phyloP scores from a whole-genome alignment of 202 grass and related monocot species.

The Panicum hallii region DNA sequence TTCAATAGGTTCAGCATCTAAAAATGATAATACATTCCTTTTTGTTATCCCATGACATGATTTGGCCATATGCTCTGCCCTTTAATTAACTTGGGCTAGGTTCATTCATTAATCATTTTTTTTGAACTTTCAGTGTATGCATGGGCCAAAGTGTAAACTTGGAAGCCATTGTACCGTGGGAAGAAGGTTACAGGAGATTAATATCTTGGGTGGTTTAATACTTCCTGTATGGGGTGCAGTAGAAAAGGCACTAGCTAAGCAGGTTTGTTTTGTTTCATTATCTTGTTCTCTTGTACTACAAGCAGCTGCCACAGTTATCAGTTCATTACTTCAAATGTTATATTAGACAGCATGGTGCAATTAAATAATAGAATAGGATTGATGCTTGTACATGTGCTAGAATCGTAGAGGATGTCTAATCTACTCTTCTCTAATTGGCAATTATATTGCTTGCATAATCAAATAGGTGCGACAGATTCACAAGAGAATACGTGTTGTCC shows the following conservation, averaged over 20 bases:
- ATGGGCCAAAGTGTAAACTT: slow-evolving; percentile 94
- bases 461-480: slow-evolving; percentile 71
- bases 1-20: not conserved
- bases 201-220: slow-evolving; percentile 90
- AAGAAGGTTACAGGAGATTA: slow-evolving; percentile 92
- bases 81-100: slow-evolving; percentile 20
- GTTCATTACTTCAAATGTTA: slow-evolving; percentile 4
- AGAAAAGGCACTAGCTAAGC: slow-evolving; percentile 82
- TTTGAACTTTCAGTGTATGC: slow-evolving; percentile 83
- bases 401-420: not conserved
- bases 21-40: not conserved
- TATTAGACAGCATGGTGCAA: not conserved
- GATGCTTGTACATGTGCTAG: slow-evolving; percentile 17
- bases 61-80: slow-evolving; percentile 8
- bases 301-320: not conserved
- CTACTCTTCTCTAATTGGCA: slow-evolving; percentile 20
- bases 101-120: slow-evolving; percentile 20
- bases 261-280: slow-evolving; percentile 48
- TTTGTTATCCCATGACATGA: not conserved
- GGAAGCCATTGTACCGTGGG: slow-evolving; percentile 90
- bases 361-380: not conserved
- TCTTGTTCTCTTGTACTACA: not conserved
- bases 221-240: slow-evolving; percentile 88
- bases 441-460: slow-evolving; percentile 44
- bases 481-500: slow-evolving; percentile 79